Evolutionary conservation across 2,329 filamentous ascomycete genomes (phyloP).

Genomic region (Aschersonia sp.): DNA sequence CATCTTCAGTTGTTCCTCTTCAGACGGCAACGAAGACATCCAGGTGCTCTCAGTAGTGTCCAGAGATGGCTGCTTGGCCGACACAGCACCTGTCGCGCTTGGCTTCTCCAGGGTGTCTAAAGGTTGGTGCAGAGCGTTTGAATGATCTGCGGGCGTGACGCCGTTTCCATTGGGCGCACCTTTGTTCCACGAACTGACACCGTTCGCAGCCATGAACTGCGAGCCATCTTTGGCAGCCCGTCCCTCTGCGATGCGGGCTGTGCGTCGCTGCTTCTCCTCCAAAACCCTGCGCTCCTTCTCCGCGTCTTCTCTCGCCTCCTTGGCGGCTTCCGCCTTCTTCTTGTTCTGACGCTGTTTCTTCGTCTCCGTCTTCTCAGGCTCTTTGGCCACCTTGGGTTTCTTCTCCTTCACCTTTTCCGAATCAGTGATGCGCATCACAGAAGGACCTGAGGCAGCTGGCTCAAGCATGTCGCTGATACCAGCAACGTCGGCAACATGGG

Average conservation of each 20-base stretch:
- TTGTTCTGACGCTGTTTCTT: slow-evolving; percentile 96
- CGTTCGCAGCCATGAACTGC: slow-evolving; percentile 34
- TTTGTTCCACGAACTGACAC: slow-evolving; percentile 27
- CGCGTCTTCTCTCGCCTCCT: slow-evolving; percentile 58
- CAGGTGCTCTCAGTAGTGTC: slow-evolving; percentile 24
- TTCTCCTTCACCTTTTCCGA: slow-evolving; percentile 47
- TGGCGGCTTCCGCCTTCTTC: slow-evolving; percentile 73
- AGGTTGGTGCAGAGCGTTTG: slow-evolving; percentile 24
- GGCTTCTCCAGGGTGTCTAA: slow-evolving; percentile 42
- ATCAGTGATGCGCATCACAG: slow-evolving; percentile 65
- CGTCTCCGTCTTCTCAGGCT: slow-evolving; percentile 56
- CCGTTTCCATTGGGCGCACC: slow-evolving; percentile 17
- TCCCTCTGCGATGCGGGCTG: slow-evolving; percentile 69
- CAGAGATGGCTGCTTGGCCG: slow-evolving; percentile 18
- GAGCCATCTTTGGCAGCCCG: slow-evolving; percentile 71
- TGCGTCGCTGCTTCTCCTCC: slow-evolving; percentile 71
- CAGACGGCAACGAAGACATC: slow-evolving; percentile 38
- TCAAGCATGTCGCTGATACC: slow-evolving; percentile 91
- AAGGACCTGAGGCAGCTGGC: slow-evolving; percentile 49
- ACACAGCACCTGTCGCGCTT: slow-evolving; percentile 1
- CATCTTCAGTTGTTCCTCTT: slow-evolving; percentile 48
- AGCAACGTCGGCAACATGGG: slow-evolving; percentile 43
- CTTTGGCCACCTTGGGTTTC: slow-evolving; percentile 47
- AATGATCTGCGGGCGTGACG: slow-evolving; percentile 17
- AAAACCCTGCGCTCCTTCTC: slow-evolving; percentile 65